phyloP scores from a whole-genome alignment of 73 alveolate genomes.

The Paramecium pentaurelia region DNA sequence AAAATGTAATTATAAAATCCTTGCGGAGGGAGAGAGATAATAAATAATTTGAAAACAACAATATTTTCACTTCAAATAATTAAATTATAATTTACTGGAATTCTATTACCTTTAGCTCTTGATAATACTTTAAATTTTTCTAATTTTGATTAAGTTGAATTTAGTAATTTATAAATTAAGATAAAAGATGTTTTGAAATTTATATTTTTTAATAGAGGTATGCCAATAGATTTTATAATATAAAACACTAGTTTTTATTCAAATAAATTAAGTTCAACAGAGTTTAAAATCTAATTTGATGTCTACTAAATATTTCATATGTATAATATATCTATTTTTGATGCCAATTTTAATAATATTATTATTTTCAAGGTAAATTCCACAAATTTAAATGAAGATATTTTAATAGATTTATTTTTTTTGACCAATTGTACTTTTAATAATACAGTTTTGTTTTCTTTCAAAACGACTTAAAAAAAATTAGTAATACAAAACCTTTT shows the following conservation, averaged over 20 bases:
- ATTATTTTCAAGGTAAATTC: too few species aligned
- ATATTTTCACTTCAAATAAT: neutral
- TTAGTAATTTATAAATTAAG: neutral
- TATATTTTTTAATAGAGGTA: neutral
- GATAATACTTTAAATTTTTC: neutral
- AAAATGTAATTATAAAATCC: neutral
- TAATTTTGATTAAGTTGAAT: neutral
- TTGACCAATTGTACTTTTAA: neutral
- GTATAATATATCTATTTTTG: neutral
- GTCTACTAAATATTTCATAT: too few species aligned
- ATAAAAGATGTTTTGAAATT: neutral
- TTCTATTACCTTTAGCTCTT: neutral
- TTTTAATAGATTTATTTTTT: too few species aligned
- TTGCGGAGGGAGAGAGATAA: too few species aligned
- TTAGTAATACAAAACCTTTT: neutral
- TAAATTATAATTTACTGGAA: neutral
- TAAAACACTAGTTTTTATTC: neutral
- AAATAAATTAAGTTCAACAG: neutral
- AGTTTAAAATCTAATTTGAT: too few species aligned
- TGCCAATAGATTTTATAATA: neutral
- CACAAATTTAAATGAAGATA: too few species aligned
- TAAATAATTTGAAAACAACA: neutral
- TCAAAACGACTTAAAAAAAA: neutral
- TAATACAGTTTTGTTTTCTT: neutral
- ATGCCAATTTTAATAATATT: neutral